Evolutionary conservation across 371 early-diverging fungal species (phyloP).

Genomic region (Lichtheimia ramosa): DNA sequence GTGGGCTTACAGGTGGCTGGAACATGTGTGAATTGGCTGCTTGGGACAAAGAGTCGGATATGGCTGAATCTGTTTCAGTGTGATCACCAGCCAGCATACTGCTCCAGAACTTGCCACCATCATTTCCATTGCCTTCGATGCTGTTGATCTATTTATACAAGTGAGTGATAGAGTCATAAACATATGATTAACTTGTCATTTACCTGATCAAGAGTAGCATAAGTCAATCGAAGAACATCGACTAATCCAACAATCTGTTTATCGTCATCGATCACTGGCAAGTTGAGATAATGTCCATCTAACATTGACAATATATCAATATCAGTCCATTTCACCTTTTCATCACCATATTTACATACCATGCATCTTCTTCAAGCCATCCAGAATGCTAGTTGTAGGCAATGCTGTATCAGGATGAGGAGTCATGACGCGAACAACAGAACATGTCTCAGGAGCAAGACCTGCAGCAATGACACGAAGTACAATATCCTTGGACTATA

Average conservation of each 20-base stretch:
- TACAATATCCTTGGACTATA: conserved; percentile 83
- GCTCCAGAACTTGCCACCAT: conserved; percentile 23
- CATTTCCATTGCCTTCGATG: conserved; percentile 38
- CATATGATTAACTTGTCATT: neutral
- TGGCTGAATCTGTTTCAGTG: conserved; percentile 43
- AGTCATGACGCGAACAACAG: conserved; percentile 97
- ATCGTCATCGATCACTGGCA: conserved; percentile 88
- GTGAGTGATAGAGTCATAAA: no score
- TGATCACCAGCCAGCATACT: conserved; percentile 17
- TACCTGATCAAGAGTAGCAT: conserved; percentile 76
- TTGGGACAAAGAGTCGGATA: conserved; percentile 51
- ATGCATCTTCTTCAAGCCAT: conserved; percentile 95
- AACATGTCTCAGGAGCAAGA: conserved; percentile 85
- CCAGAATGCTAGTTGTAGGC: conserved; percentile 82
- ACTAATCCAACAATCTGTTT: conserved; percentile 84
- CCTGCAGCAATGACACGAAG: conserved; percentile 95
- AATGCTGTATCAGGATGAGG: conserved; percentile 96
- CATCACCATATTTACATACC: conserved; percentile 39
- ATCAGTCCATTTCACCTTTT: neutral
- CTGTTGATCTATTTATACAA: conserved; percentile 27
- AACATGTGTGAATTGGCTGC: conserved; percentile 30
- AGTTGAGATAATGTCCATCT: conserved; percentile 96
- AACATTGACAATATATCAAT: conserved; percentile 9
- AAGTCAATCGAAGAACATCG: conserved; percentile 91
- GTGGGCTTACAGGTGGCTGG: conserved; percentile 27